Base-by-base conservation (phyloP, 441 rosid genomes). In the Cnidoscolus chayamansa region DNA sequence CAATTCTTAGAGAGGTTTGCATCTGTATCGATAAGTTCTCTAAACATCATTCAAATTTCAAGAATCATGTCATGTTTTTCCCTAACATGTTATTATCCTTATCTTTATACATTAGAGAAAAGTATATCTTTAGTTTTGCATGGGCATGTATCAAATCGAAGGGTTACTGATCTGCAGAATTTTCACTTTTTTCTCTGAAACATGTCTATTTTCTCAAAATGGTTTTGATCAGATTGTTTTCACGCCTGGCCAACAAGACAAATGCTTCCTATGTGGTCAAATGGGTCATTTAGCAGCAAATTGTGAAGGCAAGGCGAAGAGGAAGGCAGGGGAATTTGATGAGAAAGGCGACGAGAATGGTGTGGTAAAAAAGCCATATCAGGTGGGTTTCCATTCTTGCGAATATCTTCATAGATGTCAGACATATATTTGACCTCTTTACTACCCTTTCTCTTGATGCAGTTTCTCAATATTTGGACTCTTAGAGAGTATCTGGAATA, bases 261-360 rank as follows among this genome's bases (percentile, higher is more conserved):
- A 93, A 79, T 95, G 99, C 87, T 90, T 93, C 82, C 64, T 91
- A 63, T 95, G 99, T 78, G 99, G 98, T 82, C 99, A 95, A 74
- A 77, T 89, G 82, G 99, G 99, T 61, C 99, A 95, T 86, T 68
- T 89, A 71, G 97, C 98, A 4, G 84, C 98, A 77, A 53, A 74
- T 78, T 95, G 99, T 78, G 90, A 91, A 81, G 99, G 99, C 74
- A 89, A 90, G 79, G 89, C 84, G 11, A 95, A 95, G 84, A 86
- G 86, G 70, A 95, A 88, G 76, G 85, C 97, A 49, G 97, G 97
- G 51, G 94, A 95, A 73, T 95, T 90, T 80, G 97, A 95, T 86
- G 98, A 95, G 86, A 91, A 95, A 77, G 89, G 92, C 74, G 96
- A 87, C 70, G 86, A 57, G 70, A 73, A 15, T 51, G 78, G 71